A percentile compares a stretch with the other conserved stretches of the same genome.
phyloP scores from a whole-genome alignment of 176 grass and related monocot species.

The Juncus inflexus region DNA sequence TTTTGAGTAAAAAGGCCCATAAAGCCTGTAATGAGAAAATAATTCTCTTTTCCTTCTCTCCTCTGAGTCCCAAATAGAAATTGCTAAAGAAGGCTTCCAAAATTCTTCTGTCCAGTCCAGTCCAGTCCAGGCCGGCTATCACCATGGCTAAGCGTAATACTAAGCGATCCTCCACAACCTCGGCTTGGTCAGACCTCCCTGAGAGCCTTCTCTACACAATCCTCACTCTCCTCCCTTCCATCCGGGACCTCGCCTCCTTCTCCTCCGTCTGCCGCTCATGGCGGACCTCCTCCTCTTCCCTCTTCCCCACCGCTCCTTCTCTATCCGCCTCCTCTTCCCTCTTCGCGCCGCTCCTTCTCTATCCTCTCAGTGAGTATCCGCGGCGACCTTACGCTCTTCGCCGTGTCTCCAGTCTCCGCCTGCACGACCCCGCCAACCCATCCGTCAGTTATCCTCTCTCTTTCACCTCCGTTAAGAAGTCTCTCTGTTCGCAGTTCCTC shows the following conservation, averaged over 20 bases:
- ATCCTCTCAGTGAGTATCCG: neutral
- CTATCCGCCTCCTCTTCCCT: neutral
- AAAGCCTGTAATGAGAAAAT: too few species aligned
- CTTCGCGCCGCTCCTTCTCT: conserved; percentile 18
- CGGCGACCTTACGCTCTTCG: too few species aligned
- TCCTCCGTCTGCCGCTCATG: conserved; percentile 19
- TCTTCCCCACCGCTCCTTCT: neutral
- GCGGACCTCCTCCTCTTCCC: neutral
- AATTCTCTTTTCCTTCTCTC: too few species aligned
- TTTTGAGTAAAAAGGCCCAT: too few species aligned
- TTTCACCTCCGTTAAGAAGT: neutral
- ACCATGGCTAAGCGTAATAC: too few species aligned
- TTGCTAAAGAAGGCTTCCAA: too few species aligned
- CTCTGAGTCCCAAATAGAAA: too few species aligned
- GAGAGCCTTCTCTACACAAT: conserved; percentile 9
- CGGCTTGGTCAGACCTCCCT: conserved; percentile 8
- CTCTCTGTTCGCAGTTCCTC: neutral
- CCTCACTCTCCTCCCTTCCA: conserved; percentile 1
- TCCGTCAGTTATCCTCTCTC: conserved; percentile 7
- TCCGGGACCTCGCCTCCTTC: conserved; percentile 20
- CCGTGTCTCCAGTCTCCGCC: neutral
- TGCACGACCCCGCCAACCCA: conserved; percentile 9
- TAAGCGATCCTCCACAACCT: too few species aligned
- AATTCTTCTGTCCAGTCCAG: too few species aligned
- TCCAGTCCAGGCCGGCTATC: too few species aligned